Conservation (phyloP, 164 flowering plant species). For the Kingdonia uniflora region DNA sequence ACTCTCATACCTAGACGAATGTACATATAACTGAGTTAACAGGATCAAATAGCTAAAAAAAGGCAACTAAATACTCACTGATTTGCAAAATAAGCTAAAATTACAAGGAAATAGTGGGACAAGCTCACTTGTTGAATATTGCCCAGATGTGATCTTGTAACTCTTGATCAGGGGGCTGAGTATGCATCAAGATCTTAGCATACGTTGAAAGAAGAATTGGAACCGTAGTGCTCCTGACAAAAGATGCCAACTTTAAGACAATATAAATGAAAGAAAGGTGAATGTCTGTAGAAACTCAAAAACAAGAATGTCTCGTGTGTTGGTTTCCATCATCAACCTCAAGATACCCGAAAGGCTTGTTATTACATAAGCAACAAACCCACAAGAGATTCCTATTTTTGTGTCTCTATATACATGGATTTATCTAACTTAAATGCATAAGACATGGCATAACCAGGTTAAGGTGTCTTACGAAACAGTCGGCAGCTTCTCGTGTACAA, state of each 20-base stretch:
- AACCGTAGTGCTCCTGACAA: constrained; percentile 67
- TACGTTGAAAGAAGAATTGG: constrained; percentile 92
- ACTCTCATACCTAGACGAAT: constrained; percentile 66
- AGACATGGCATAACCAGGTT: constrained; percentile 1
- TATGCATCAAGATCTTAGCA: constrained; percentile 96
- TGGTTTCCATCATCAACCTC: too few relatives aligned
- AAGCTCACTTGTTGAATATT: constrained; percentile 74
- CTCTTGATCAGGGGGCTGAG: constrained; percentile 85
- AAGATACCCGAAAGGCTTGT: too few relatives aligned
- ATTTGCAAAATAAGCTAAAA: background rate
- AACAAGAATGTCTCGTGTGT: too few relatives aligned
- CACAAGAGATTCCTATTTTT: too few relatives aligned
- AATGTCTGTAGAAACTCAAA: too few relatives aligned
- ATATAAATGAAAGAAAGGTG: too few relatives aligned
- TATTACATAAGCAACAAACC: too few relatives aligned
- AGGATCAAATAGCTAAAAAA: background rate
- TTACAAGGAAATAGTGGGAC: background rate
- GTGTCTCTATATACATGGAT: background rate
- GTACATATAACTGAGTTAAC: background rate
- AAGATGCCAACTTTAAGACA: background rate
- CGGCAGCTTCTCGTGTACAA: constrained; percentile 91
- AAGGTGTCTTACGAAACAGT: constrained; percentile 77
- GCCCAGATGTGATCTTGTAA: constrained; percentile 82
- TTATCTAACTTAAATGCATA: background rate
- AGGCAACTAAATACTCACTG: background rate